Evolutionary conservation across 1,284 basidiomycete species (phyloP).

Genomic region (Cutaneotrichosporon sp.): DNA sequence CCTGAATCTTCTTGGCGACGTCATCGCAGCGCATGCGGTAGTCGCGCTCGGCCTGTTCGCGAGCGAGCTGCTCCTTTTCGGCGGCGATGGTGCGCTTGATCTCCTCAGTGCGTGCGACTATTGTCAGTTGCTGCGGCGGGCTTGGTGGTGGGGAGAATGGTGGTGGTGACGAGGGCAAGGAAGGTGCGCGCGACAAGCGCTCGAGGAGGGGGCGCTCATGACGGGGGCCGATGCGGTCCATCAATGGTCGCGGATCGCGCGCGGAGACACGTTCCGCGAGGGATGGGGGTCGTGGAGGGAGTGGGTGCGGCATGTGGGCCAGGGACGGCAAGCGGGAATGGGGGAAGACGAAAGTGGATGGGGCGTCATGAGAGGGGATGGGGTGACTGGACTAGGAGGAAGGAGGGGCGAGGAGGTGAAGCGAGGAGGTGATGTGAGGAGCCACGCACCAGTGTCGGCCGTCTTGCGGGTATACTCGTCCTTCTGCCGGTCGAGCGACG

Average conservation of each 20-base stretch:
- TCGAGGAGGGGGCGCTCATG: background rate
- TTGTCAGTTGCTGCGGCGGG: background rate
- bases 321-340: background rate
- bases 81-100: constrained; percentile 31
- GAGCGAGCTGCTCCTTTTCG: constrained; percentile 37
- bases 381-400: too few species aligned
- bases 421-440: too few species aligned
- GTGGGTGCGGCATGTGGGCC: background rate
- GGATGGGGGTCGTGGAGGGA: background rate
- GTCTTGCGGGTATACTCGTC: constrained; percentile 27
- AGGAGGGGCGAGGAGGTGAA: too few species aligned
- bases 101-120: constrained; percentile 27
- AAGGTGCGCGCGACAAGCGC: background rate
- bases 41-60: constrained; percentile 34
- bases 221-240: background rate
- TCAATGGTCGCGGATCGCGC: too few species aligned
- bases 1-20: constrained; percentile 38
- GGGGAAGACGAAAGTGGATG: background rate
- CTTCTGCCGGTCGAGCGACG: constrained; percentile 38
- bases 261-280: too few species aligned
- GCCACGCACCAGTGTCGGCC: constrained; percentile 38
- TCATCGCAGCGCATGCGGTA: constrained; percentile 45
- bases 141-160: too few species aligned
- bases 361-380: background rate
- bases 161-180: background rate